Conservation (phyloP, 2,329 filamentous ascomycete genomes). For the Neurospora crassa region DNA sequence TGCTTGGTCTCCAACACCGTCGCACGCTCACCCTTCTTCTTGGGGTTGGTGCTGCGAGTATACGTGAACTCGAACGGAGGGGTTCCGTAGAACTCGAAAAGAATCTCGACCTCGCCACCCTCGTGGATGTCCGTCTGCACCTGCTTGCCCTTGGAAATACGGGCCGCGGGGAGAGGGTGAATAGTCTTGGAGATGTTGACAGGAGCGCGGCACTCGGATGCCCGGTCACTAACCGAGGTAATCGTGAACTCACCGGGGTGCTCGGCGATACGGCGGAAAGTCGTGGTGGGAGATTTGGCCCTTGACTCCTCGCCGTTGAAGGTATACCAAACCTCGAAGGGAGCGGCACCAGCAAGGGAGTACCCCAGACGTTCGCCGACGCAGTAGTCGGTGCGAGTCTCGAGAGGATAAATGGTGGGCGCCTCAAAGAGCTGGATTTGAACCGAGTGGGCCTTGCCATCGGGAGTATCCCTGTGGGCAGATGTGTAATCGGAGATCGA, state of each 20-base stretch:
- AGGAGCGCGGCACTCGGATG: constrained; percentile 75
- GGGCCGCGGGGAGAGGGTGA: constrained; percentile 85
- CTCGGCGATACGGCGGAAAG: constrained; percentile 88
- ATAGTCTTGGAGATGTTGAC: constrained; percentile 75
- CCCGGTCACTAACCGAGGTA: constrained; percentile 76
- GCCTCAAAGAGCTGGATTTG: constrained; percentile 90
- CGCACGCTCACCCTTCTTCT: constrained; percentile 66
- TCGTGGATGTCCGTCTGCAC: constrained; percentile 90
- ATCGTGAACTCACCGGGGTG: constrained; percentile 82
- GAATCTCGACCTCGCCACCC: constrained; percentile 84
- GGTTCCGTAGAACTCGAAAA: constrained; percentile 91
- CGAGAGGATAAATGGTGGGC: constrained; percentile 79
- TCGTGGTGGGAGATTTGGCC: constrained; percentile 69
- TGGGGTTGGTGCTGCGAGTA: constrained; percentile 78
- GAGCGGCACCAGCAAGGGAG: constrained; percentile 79
- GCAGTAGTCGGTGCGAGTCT: constrained; percentile 80
- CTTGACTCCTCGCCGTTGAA: constrained; percentile 74
- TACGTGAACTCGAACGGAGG: constrained; percentile 98
- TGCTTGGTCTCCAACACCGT: constrained; percentile 84
- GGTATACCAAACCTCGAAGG: constrained; percentile 86
- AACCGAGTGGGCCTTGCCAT: constrained; percentile 57
- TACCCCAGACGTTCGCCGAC: constrained; percentile 93
- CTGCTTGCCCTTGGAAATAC: constrained; percentile 74
- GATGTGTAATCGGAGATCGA: constrained; percentile 53
- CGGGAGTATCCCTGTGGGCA: neutral